A percentile compares a stretch with the other conserved stretches of the same genome.
Conservation (phyloP, 2,329 filamentous ascomycete genomes). For the Aspergillus niger region DNA sequence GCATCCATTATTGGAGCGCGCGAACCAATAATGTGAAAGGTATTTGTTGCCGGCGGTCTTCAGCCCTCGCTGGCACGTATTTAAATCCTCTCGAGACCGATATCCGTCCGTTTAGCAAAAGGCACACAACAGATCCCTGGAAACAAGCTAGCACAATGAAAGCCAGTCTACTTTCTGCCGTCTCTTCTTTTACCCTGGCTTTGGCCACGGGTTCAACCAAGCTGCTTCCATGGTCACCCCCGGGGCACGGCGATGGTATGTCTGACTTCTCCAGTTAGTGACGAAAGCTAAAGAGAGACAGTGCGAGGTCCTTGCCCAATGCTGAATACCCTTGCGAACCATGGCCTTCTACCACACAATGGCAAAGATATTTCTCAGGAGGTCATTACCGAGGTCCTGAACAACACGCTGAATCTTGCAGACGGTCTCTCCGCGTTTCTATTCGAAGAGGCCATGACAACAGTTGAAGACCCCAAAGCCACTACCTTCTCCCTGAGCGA, state of each 20-base stretch:
- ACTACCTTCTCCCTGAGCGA: constrained; percentile 24
- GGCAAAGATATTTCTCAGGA: constrained; percentile 44
- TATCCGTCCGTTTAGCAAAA: too few relatives aligned
- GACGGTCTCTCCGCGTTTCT: constrained; percentile 22
- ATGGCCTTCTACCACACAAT: constrained; percentile 52
- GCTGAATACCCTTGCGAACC: constrained; percentile 57
- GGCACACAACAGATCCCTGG: too few relatives aligned
- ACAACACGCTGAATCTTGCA: constrained; percentile 17
- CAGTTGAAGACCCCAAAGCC: constrained; percentile 22
- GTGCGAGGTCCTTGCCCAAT: constrained; percentile 50
- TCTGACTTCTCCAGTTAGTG: not conserved
- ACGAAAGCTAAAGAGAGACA: not conserved
- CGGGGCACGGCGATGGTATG: not conserved
- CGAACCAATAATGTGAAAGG: too few relatives aligned
- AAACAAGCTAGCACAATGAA: not conserved
- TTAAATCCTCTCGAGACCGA: too few relatives aligned
- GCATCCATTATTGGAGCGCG: too few relatives aligned
- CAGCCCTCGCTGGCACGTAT: too few relatives aligned
- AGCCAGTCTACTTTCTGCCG: not conserved
- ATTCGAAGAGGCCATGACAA: constrained; percentile 24
- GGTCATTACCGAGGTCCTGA: constrained; percentile 9
- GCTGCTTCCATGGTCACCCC: not conserved
- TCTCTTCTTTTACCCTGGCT: not conserved
- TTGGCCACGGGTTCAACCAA: not conserved
- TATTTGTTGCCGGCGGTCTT: too few relatives aligned